A percentile compares a stretch with the other conserved stretches of the same genome.
These are phyloP conservation scores for Apiospora pterosperma DNA, from an alignment of 2,329 filamentous ascomycete genomes.

Conservation along the genomic window DNA sequence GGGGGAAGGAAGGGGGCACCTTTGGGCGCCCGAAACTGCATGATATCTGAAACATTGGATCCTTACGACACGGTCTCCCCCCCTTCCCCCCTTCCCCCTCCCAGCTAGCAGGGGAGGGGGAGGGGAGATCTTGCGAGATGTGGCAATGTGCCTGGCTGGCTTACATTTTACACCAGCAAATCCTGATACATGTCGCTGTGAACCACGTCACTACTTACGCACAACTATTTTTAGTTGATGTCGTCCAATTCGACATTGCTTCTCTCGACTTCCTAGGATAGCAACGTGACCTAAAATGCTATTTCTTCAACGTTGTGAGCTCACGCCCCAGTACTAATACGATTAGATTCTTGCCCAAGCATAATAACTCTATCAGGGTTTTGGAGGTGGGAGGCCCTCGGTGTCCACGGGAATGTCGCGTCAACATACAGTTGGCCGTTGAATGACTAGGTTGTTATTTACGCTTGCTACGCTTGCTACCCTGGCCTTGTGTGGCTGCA, in stretches of 20 bases:
- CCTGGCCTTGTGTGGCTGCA: background rate
- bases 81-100: background rate
- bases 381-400: background rate
- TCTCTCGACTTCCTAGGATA: background rate
- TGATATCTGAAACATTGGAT: constrained; percentile 1
- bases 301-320: background rate
- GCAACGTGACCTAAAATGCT: constrained; percentile 10
- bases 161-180: background rate
- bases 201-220: background rate
- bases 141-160: background rate
- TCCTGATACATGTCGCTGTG: background rate
- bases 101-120: background rate
- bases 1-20: no score
- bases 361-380: background rate
- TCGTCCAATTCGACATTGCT: background rate
- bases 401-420: background rate
- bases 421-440: background rate
- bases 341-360: background rate
- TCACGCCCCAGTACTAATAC: background rate
- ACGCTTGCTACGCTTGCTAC: background rate
- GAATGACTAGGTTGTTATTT: background rate
- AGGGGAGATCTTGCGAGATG: background rate
- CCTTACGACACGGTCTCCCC: background rate
- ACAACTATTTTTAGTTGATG: constrained; percentile 4
- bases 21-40: background rate